A percentile compares a stretch with the other conserved stretches of the same genome.
Evolutionary conservation across 139 green algal species (phyloP).

Genomic region (Yamagishiella unicocca): DNA sequence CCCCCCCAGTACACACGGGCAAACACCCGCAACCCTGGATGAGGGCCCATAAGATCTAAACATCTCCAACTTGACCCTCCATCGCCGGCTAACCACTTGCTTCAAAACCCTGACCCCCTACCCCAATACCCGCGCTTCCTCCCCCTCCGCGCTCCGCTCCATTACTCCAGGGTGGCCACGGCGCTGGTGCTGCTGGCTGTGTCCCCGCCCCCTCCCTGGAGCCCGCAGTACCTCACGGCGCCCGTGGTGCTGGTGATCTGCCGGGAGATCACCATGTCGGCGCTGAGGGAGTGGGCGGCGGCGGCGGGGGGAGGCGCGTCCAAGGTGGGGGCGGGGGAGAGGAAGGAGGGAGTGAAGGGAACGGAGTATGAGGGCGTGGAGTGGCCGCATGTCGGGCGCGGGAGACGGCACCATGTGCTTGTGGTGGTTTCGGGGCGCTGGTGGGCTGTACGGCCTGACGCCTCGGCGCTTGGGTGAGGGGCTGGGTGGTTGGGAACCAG

Average conservation of each 20-base stretch:
- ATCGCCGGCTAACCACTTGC: not conserved
- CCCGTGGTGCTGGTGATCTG: slow-evolving; percentile 84
- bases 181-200: slow-evolving; percentile 54
- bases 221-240: slow-evolving; percentile 64
- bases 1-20: too few species aligned
- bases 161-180: slow-evolving; percentile 20
- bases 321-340: slow-evolving; percentile 66
- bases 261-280: slow-evolving; percentile 93
- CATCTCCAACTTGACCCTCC: too few species aligned
- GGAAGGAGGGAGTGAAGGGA: too few species aligned
- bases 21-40: too few species aligned
- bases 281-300: slow-evolving; percentile 94
- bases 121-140: not conserved
- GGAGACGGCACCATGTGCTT: too few species aligned
- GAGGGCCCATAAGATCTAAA: too few species aligned
- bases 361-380: too few species aligned
- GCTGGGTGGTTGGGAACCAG: too few species aligned
- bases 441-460: too few species aligned
- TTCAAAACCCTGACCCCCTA: not conserved
- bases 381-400: too few species aligned
- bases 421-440: too few species aligned
- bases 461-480: too few species aligned
- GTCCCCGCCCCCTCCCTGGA: slow-evolving; percentile 72
- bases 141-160: not conserved
- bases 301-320: slow-evolving; percentile 76